Conservation (phyloP, 1,139 yeast genomes). For the Zygosaccharomyces sapae region DNA sequence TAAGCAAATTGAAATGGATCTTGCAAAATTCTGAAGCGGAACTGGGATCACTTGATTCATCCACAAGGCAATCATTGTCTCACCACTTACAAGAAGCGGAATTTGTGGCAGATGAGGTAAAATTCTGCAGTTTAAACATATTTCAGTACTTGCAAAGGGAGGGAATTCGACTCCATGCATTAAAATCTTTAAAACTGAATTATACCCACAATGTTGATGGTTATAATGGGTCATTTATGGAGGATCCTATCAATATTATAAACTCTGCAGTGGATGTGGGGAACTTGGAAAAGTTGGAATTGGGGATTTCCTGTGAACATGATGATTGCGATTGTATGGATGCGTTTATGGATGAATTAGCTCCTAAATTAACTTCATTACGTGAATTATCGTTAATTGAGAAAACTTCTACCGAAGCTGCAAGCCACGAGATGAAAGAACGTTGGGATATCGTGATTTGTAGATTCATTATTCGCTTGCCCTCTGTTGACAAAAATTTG, state of each 20-base stretch:
- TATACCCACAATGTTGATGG: conserved; percentile 43
- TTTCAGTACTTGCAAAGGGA: conserved; percentile 32
- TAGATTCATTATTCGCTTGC: conserved; percentile 42
- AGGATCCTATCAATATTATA: conserved; percentile 30
- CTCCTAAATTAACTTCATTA: conserved; percentile 34
- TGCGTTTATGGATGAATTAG: conserved; percentile 38
- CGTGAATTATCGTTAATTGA: conserved; percentile 47
- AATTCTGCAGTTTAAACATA: conserved; percentile 38
- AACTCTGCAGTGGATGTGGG: conserved; percentile 34
- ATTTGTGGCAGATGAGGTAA: conserved; percentile 34
- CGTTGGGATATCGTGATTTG: conserved; percentile 51
- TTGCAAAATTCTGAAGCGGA: conserved; percentile 12
- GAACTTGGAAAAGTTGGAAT: conserved; percentile 38
- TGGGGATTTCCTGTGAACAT: conserved; percentile 46
- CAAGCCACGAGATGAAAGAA: conserved; percentile 51
- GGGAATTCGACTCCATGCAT: conserved; percentile 14
- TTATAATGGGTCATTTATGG: conserved; percentile 35
- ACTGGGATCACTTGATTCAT: conserved; percentile 7
- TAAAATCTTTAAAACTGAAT: conserved; percentile 37
- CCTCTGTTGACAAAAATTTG: conserved; percentile 34
- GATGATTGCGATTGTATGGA: conserved; percentile 45
- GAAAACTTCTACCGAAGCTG: conserved; percentile 37
- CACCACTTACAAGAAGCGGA: conserved; percentile 13
- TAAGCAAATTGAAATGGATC: conserved; percentile 16
- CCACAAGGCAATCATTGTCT: conserved; percentile 8